phyloP scores from a whole-genome alignment of 192 early-diverging fungal species.

The Obelidium mucronatum region DNA sequence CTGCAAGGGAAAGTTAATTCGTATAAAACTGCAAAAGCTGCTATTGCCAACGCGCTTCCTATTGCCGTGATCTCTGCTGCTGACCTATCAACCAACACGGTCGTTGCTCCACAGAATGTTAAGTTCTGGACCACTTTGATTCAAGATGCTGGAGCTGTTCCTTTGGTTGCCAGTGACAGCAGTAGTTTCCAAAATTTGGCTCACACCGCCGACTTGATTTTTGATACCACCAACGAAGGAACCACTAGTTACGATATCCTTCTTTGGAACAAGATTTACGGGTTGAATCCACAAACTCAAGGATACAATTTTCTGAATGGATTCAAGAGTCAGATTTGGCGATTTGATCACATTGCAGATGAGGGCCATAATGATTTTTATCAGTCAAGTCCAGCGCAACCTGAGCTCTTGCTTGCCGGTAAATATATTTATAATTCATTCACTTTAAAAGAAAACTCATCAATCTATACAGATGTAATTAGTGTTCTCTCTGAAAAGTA shows the following conservation, averaged over 20 bases:
- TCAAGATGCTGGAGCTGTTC: slow-evolving; percentile 1
- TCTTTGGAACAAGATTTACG: neutral
- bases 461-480: too few species aligned
- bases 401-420: slow-evolving; percentile 3
- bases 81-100: slow-evolving; percentile 5
- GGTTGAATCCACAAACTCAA: neutral
- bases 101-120: neutral
- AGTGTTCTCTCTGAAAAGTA: neutral
- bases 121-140: slow-evolving; percentile 3
- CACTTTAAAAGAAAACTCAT: too few species aligned
- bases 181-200: neutral
- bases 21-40: neutral
- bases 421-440: too few species aligned
- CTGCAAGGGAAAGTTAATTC: neutral
- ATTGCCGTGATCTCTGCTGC: slow-evolving; percentile 5
- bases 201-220: slow-evolving; percentile 3
- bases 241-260: neutral
- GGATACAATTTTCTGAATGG: slow-evolving; percentile 23
- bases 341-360: neutral
- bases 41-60: neutral
- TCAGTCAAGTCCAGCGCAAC: slow-evolving; percentile 13
- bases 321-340: neutral
- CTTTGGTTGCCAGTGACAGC: neutral
- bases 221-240: slow-evolving; percentile 11
- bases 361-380: slow-evolving; percentile 3